Conservation (phyloP, 2,329 filamentous ascomycete genomes). For the Aspergillus eucalypticola region DNA sequence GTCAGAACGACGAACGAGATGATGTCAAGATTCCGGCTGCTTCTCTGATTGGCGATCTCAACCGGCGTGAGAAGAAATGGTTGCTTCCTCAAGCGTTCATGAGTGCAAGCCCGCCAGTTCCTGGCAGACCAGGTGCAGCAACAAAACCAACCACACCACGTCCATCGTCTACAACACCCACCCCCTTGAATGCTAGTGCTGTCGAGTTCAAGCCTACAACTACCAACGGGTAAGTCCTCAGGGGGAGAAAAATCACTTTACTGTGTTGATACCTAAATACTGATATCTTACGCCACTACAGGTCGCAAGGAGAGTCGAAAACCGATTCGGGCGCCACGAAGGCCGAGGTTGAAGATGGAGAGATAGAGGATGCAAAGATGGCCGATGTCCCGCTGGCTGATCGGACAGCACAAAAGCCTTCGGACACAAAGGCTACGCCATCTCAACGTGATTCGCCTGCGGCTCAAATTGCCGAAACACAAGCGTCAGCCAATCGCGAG, state of each 20-base stretch:
- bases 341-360: conserved; percentile 46
- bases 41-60: conserved; percentile 52
- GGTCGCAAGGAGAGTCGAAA: conserved; percentile 30
- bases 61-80: conserved; percentile 52
- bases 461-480: conserved; percentile 10
- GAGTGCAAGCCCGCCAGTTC: conserved; percentile 30
- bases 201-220: conserved; percentile 42
- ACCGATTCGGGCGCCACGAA: conserved; percentile 27
- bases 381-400: conserved; percentile 30
- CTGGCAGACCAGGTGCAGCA: conserved; percentile 17
- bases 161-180: conserved; percentile 34
- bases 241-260: background rate
- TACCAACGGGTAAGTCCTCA: conserved; percentile 37
- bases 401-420: conserved; percentile 16
- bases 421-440: conserved; percentile 16
- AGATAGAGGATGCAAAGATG: conserved; percentile 50
- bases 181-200: conserved; percentile 43
- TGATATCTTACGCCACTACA: conserved; percentile 25
- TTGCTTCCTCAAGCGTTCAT: conserved; percentile 51
- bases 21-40: conserved; percentile 53
- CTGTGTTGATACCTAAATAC: conserved; percentile 11
- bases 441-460: conserved; percentile 16
- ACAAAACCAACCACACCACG: conserved; percentile 32
- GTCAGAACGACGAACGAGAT: conserved; percentile 48
- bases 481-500: conserved; percentile 9